Evolutionary conservation across 2,329 filamentous ascomycete genomes (phyloP), one percentile per base, ranked within the genome.

Genomic region (Calonectria honghensis): DNA sequence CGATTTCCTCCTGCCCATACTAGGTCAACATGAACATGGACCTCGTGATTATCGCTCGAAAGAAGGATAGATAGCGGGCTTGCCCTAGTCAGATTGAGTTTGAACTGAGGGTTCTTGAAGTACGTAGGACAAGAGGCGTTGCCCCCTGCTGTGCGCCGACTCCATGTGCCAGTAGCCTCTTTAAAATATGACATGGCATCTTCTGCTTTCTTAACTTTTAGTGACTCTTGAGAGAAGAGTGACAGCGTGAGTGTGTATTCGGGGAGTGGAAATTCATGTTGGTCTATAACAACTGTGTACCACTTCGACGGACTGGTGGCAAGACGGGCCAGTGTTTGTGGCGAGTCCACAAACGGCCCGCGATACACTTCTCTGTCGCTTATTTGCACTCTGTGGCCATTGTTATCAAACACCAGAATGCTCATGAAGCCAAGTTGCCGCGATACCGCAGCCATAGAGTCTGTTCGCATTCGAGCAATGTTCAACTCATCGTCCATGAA

Each of bases 271-370:
- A 98, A 89, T 48, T 94, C 93, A 80, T 97, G 93, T 79, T 97
- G 94, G 20, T 95, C 93, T 35, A 96, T 88, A 10, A 96, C 94
- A 6, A 94, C 87, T 1, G 89, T 91, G 78, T 90, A 90, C 5
- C 82, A 80, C 59, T 84, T 86, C n/a, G 82, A 83, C 5, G 87
- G 85, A 39, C 78, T 78, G 6, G 83, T 78, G 14, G 83, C 77
- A 4, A 98, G 90, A 73, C 94, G 93, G 57, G 97, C 91, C 10
- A 99, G 91, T 0, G 95, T 98, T 83, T 98, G 97, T 1, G 96
- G 96, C 3, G 96, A 97, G 84, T 98, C 96, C 41, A 98, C 95
- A 76, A 95, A 98, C n/a, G 95, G 94, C 0, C 94, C 94, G 45
- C 94, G 92, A 79, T 95, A 92, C 0, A 94, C 84, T 31, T 93